A percentile compares a stretch with the other conserved stretches of the same genome.
phyloP scores from a whole-genome alignment of 1,284 basidiomycete genomes.

The Ustilago bromivora region DNA sequence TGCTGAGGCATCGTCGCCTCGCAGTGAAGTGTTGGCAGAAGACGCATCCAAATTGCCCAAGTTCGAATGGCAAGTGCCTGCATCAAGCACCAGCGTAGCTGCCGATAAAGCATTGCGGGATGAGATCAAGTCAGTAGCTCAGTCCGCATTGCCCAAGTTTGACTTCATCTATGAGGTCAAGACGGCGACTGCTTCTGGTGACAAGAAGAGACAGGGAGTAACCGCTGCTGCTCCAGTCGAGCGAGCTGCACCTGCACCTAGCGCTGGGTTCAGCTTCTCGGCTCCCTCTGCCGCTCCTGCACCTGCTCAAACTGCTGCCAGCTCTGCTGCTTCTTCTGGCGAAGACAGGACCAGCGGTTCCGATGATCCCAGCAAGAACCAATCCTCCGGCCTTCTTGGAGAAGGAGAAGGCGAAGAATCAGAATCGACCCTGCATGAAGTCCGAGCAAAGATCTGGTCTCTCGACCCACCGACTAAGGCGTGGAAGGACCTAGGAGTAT shows the following conservation, averaged over 20 bases:
- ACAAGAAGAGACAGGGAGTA: not conserved
- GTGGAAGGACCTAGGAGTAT: slow-evolving; percentile 65
- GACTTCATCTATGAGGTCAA: slow-evolving; percentile 43
- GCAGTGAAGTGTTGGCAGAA: slow-evolving; percentile 28
- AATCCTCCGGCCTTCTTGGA: slow-evolving; percentile 44
- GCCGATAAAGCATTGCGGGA: slow-evolving; percentile 31
- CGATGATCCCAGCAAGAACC: slow-evolving; percentile 25
- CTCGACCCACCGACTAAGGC: slow-evolving; percentile 42
- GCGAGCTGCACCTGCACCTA: not conserved
- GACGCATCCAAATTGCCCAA: slow-evolving; percentile 30
- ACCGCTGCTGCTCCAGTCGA: not conserved
- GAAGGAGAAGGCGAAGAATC: slow-evolving; percentile 64
- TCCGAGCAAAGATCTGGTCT: slow-evolving; percentile 63
- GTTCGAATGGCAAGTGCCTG: slow-evolving; percentile 29
- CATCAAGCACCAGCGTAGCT: not conserved
- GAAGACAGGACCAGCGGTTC: slow-evolving; percentile 4
- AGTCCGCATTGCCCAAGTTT: slow-evolving; percentile 40
- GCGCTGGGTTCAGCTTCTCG: slow-evolving; percentile 32
- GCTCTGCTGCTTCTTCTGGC: not conserved
- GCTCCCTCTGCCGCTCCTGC: slow-evolving; percentile 1
- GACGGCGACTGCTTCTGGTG: not conserved
- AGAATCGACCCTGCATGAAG: slow-evolving; percentile 52
- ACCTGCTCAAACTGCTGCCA: not conserved
- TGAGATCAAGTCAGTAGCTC: slow-evolving; percentile 38
- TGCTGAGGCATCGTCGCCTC: slow-evolving; percentile 5